phyloP scores from a whole-genome alignment of 2,329 filamentous ascomycete species.

The Neofusicoccum umdonicola region DNA sequence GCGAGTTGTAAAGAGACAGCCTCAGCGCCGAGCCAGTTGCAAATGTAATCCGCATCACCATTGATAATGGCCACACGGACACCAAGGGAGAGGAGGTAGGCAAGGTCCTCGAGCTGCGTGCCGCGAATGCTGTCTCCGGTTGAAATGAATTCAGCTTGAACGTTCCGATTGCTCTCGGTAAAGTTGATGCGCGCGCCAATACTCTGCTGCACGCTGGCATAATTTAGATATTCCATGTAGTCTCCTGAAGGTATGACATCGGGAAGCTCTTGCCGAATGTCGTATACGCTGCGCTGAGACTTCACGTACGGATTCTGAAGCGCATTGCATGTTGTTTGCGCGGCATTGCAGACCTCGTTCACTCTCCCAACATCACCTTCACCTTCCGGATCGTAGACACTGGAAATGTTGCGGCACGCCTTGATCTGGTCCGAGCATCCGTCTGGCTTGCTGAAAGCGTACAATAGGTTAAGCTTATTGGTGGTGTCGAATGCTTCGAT shows the following conservation, averaged over 20 bases:
- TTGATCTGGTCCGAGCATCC: constrained; percentile 52
- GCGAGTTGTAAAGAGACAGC: constrained; percentile 62
- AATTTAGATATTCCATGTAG: constrained; percentile 53
- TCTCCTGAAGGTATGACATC: constrained; percentile 39
- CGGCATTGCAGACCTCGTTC: constrained; percentile 30
- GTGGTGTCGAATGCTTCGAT: constrained; percentile 56
- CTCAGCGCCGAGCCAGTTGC: constrained; percentile 71
- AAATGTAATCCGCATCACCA: constrained; percentile 58
- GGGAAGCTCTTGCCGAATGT: constrained; percentile 41
- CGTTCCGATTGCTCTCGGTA: constrained; percentile 42
- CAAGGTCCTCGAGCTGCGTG: constrained; percentile 40
- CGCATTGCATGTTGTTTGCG: constrained; percentile 23
- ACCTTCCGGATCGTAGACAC: constrained; percentile 32
- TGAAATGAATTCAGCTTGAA: constrained; percentile 29
- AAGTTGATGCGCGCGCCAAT: constrained; percentile 53
- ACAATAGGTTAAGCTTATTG: constrained; percentile 47
- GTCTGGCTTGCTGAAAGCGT: constrained; percentile 45
- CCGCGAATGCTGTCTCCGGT: constrained; percentile 48
- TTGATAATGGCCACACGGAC: constrained; percentile 67
- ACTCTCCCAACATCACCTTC: constrained; percentile 32
- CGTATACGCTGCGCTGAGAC: constrained; percentile 42
- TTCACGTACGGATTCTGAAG: constrained; percentile 5
- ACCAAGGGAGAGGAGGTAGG: constrained; percentile 41
- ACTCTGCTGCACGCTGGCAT: constrained; percentile 45
- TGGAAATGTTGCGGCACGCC: constrained; percentile 33